These are phyloP conservation scores for Craspedostauros australis DNA, from an alignment of 108 stramenopile genomes.

Conservation along the genomic window DNA sequence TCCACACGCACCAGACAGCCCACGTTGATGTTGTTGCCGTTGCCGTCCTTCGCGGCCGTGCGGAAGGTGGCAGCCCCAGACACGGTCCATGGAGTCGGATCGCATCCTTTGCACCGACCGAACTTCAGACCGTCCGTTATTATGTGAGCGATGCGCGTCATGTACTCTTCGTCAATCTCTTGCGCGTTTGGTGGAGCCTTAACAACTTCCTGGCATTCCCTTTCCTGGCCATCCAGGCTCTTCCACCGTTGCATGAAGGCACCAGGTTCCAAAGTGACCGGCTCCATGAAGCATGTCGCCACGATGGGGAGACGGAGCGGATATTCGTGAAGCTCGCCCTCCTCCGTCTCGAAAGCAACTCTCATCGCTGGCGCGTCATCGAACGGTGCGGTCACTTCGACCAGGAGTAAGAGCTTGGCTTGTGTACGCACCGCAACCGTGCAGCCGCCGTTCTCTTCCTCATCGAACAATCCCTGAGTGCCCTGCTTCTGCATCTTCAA, in stretches of 20 bases:
- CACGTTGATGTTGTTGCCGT: conserved; percentile 87
- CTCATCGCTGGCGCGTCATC: conserved; percentile 88
- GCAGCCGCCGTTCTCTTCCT: conserved; percentile 68
- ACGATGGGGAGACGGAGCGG: conserved; percentile 86
- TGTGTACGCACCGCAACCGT: conserved; percentile 79
- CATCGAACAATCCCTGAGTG: conserved; percentile 74
- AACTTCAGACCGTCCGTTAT: conserved; percentile 85
- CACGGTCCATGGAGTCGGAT: conserved; percentile 86
- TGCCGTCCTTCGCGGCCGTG: conserved; percentile 79
- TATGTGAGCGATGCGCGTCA: conserved; percentile 73
- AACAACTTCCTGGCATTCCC: conserved; percentile 90
- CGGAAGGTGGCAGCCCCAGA: conserved; percentile 85
- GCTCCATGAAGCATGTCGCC: conserved; percentile 91
- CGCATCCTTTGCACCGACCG: conserved; percentile 75
- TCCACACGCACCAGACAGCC: conserved; percentile 85
- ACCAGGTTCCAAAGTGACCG: conserved; percentile 72
- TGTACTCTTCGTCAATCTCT: conserved; percentile 76
- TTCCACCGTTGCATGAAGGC: conserved; percentile 91
- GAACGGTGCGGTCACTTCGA: conserved; percentile 85
- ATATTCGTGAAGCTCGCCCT: conserved; percentile 76
- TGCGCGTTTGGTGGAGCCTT: conserved; percentile 74
- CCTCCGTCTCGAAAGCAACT: conserved; percentile 76
- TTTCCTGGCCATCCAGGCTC: conserved; percentile 81
- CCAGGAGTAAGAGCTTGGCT: conserved; percentile 74
- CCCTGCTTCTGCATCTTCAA: conserved; percentile 82